Evolutionary conservation across 805 yeast species (phyloP).

Genomic region (Saturnispora quitensis): DNA sequence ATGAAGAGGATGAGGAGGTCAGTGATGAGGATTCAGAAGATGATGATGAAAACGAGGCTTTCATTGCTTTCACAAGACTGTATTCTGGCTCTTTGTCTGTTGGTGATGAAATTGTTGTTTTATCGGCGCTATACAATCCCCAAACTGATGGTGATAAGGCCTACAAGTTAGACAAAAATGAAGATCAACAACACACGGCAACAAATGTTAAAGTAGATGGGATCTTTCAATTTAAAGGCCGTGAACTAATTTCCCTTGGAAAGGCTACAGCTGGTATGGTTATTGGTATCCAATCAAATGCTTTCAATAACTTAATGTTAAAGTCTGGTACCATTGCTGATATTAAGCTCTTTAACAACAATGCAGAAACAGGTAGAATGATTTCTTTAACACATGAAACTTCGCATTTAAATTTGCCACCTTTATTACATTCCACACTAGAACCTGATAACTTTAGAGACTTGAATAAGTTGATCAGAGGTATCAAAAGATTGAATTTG

Average conservation of each 20-base stretch:
- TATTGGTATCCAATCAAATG: slow-evolving; percentile 77
- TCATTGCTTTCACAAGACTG: slow-evolving; percentile 83
- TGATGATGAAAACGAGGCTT: slow-evolving; percentile 43
- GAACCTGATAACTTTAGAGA: slow-evolving; percentile 87
- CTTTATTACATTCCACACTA: slow-evolving; percentile 90
- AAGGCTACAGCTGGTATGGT: slow-evolving; percentile 91
- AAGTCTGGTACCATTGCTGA: slow-evolving; percentile 80
- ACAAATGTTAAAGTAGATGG: slow-evolving; percentile 55
- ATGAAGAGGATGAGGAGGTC: slow-evolving; percentile 7
- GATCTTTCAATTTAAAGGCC: slow-evolving; percentile 82
- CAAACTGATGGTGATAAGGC: slow-evolving; percentile 24
- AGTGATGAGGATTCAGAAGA: slow-evolving; percentile 29
- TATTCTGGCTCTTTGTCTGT: slow-evolving; percentile 73
- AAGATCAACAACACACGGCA: slow-evolving; percentile 33
- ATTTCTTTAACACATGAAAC: slow-evolving; percentile 73
- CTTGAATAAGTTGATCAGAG: slow-evolving; percentile 65
- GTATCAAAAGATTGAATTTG: slow-evolving; percentile 66
- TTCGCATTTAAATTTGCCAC: slow-evolving; percentile 66
- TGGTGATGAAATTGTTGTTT: slow-evolving; percentile 67
- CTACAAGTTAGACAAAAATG: slow-evolving; percentile 19
- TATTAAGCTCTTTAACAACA: slow-evolving; percentile 17
- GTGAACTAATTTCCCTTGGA: slow-evolving; percentile 69
- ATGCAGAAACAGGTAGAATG: slow-evolving; percentile 22
- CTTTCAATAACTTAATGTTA: slow-evolving; percentile 62
- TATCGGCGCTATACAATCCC: slow-evolving; percentile 87